A percentile compares a stretch with the other conserved stretches of the same genome.
These are phyloP conservation scores for Fusarium camptoceras DNA, from an alignment of 2,329 filamentous ascomycete species.

Conservation along the genomic window DNA sequence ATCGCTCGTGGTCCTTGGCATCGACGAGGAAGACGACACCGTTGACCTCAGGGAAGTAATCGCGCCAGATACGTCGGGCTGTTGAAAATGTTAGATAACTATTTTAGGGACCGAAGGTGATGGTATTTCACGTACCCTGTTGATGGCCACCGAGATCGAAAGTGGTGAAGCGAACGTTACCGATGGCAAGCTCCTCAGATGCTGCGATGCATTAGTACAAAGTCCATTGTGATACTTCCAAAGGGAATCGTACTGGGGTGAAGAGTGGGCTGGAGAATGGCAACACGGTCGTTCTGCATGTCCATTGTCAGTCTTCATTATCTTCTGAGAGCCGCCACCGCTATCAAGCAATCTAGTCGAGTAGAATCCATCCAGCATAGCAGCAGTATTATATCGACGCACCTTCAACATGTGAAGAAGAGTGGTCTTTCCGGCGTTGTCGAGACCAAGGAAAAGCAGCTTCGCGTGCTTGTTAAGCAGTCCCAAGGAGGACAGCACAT, in stretches of 20 bases:
- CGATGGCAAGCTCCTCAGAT: conserved; percentile 91
- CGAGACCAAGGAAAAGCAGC: conserved; percentile 90
- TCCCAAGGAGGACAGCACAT: conserved; percentile 87
- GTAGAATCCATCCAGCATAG: conserved; percentile 2
- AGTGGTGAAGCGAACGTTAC: conserved; percentile 93
- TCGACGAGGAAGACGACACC: conserved; percentile 98
- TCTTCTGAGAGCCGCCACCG: conserved; percentile 5
- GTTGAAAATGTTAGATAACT: conserved; percentile 4
- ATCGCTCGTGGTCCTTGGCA: conserved; percentile 95
- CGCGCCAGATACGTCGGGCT: conserved; percentile 95
- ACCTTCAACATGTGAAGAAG: conserved; percentile 96
- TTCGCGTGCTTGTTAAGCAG: conserved; percentile 97
- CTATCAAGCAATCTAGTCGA: conserved; percentile 2
- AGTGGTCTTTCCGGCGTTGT: conserved; percentile 95
- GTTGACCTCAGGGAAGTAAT: conserved; percentile 96
- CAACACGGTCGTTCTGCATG: conserved; percentile 86
- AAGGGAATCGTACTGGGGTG: conserved; percentile 78
- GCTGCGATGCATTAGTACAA: conserved; percentile 60
- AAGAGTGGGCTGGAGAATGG: conserved; percentile 88
- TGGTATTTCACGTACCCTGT: conserved; percentile 70
- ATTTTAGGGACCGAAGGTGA: not conserved
- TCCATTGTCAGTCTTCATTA: conserved; percentile 40
- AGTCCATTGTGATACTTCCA: not conserved
- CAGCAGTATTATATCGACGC: conserved; percentile 48
- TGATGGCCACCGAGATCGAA: conserved; percentile 95